Evolutionary conservation across 73 alveolate genomes (phyloP), one percentile per base, ranked within the genome.

Genomic region (Paramecium octaurelia): DNA sequence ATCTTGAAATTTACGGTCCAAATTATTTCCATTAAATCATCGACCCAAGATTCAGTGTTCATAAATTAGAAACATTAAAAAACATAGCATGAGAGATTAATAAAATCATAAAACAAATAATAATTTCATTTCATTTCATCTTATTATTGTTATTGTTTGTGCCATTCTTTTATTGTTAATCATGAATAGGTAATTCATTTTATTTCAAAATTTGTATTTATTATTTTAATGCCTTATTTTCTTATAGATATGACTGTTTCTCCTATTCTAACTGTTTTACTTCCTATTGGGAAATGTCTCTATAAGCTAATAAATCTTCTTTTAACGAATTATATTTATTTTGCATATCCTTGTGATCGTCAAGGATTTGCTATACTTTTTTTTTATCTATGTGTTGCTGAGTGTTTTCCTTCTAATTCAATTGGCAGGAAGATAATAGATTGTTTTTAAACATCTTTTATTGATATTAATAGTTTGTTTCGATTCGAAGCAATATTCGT

Each of bases 11-110:
- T 40, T 73, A 73, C 35, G 87, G 87, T 29, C 87, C 87, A 16
- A 40, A 73, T 36, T 73, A 73, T 73, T 73, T 73, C 87, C 87
- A 73, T 73, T 36, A 73, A 36, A 73, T 73, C 3, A 73, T 35
- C n/a, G 87, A 73, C n/a, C 87, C 87, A n/a, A 73, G 87, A 73
- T 73, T 73, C 35, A 38, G 59, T 14, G 59, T 73, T 31, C 87
- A 73, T 34, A 73, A 34, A 73, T 5, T 73, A 73, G 87, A 73
- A 38, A 73, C 87, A 31, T 73, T 73, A 73, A 34, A 73, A 73
- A 73, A 73, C 10, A 73, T 73, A 4, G 87, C 87, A 73, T 73
- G 87, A 73, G 69, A 54, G 69, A 36, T 40, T 14, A 73, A 35
- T 23, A 35, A 16, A 35, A 36, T 29, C 24, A 71, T 27, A n/a